Percentiles rank a stretch among this genome's conserved stretches.
phyloP scores from a whole-genome alignment of 1,139 yeast genomes.

The Kodamaea fungicola region DNA sequence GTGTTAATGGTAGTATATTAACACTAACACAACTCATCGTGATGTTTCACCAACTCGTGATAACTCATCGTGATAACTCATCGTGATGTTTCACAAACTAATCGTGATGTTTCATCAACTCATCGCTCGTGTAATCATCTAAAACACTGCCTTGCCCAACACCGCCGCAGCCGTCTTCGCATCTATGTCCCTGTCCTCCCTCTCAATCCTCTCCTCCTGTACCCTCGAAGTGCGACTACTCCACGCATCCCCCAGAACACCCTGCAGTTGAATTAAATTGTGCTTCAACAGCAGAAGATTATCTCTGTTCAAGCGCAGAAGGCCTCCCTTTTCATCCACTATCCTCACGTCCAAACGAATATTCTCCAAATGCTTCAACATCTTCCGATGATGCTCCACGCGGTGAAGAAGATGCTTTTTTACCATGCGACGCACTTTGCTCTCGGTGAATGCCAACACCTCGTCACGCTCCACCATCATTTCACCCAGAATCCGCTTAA shows the following conservation, averaged over 20 bases:
- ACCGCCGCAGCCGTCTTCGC: constrained; percentile 81
- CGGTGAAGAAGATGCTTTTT: constrained; percentile 63
- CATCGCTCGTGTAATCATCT: constrained; percentile 7
- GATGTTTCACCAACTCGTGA: no score
- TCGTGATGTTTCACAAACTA: no score
- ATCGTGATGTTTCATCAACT: no score
- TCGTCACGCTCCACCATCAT: constrained; percentile 72
- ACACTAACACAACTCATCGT: no score
- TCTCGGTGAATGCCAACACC: constrained; percentile 54
- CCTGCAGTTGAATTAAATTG: constrained; percentile 48
- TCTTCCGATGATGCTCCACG: constrained; percentile 84
- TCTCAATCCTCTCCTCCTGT: constrained; percentile 29
- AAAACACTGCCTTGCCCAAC: constrained; percentile 74
- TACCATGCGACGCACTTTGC: constrained; percentile 50
- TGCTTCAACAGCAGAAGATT: constrained; percentile 46
- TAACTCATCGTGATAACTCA: no score
- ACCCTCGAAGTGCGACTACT: constrained; percentile 61
- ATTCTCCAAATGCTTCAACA: constrained; percentile 71
- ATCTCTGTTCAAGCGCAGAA: constrained; percentile 80
- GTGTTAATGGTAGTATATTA: no score
- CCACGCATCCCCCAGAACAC: constrained; percentile 59
- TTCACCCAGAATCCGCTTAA: constrained; percentile 80
- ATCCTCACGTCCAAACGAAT: constrained; percentile 71
- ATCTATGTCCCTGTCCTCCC: constrained; percentile 35
- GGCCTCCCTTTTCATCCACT: constrained; percentile 77